Evolutionary conservation across 352 stramenopile genomes (phyloP), one percentile per base, ranked within the genome.

Genomic region (Phytophthora sansomeana): DNA sequence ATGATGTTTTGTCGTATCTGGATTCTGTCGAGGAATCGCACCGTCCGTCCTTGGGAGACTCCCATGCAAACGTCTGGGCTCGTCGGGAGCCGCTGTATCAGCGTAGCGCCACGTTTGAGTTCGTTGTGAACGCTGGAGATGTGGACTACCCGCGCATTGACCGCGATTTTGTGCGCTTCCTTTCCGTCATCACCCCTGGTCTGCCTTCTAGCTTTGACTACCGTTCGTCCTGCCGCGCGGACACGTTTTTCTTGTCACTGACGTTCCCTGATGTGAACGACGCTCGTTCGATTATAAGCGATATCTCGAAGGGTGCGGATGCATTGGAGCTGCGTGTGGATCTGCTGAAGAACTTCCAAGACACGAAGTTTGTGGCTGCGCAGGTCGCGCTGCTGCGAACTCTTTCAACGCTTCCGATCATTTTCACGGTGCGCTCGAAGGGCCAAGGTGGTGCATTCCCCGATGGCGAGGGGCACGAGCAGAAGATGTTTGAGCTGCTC

Each of bases 241-340:
- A 95, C 63, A 89, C 87, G 42, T 95, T 93, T 59, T 95, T 95
- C 71, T 47, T 95, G 38, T 92, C 84, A 33, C 71, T 93, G 39
- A 95, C 87, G 38, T 93, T 91, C 62, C 67, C 75, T 13, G 79
- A 93, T 28, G 62, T 91, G 42, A 68, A 69, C 28, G 81, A 81
- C 17, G 77, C 83, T 33, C 70, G 75, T 1, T 43, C 69, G 24
- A 63, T 89, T 46, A 75, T 93, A 19, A 57, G 57, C 11, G 64
- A 87, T 28, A 87, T 93, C 50, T 77, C 75, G 3, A 60, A 74
- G 44, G 96, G 97, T 61, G 93, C 97, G 5, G 94, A 99, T 85
- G 96, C 95, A 4, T 87, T 99, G 43, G 97, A 99, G 77, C 89
- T 99, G 57, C 93, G 97, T 43, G 94, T 98, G 9, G 97, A 99